phyloP scores from a whole-genome alignment of 78 protist genomes.

The Dictyostelium brefeldianum region DNA sequence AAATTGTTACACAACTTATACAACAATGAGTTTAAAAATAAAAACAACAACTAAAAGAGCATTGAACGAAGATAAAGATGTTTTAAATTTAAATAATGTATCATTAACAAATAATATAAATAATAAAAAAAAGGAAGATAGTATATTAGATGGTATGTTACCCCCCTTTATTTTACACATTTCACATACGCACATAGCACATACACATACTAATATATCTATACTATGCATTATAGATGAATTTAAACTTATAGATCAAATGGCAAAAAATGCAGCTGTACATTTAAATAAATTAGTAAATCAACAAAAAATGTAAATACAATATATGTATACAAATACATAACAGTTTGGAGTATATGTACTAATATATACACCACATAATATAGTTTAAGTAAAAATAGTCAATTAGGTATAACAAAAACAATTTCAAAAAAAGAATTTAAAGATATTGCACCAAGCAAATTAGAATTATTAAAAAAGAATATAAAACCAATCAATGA shows the following conservation, averaged over 20 bases:
- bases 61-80: neutral
- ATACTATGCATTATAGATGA: constrained; percentile 5
- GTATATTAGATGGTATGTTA: neutral
- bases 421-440: constrained; percentile 31
- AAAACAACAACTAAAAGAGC: neutral
- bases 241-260: constrained; percentile 43
- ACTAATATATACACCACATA: no score
- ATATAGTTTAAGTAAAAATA: constrained; percentile 2
- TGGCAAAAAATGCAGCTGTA: constrained; percentile 67
- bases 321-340: neutral
- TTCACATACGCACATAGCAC: neutral
- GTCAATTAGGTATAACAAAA: constrained; percentile 16
- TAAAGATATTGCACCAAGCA: neutral
- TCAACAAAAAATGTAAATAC: constrained; percentile 46
- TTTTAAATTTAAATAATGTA: constrained; percentile 22
- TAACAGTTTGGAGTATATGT: neutral
- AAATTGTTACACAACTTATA: neutral
- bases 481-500: constrained; percentile 34
- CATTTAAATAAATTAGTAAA: constrained; percentile 52
- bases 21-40: neutral
- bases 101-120: constrained; percentile 2
- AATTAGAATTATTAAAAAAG: constrained; percentile 24
- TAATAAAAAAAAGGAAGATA: neutral
- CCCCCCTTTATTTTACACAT: neutral
- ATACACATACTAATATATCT: neutral